Conservation (phyloP, 768 basidiomycete genomes). For the Rhizopogon vulgaris region DNA sequence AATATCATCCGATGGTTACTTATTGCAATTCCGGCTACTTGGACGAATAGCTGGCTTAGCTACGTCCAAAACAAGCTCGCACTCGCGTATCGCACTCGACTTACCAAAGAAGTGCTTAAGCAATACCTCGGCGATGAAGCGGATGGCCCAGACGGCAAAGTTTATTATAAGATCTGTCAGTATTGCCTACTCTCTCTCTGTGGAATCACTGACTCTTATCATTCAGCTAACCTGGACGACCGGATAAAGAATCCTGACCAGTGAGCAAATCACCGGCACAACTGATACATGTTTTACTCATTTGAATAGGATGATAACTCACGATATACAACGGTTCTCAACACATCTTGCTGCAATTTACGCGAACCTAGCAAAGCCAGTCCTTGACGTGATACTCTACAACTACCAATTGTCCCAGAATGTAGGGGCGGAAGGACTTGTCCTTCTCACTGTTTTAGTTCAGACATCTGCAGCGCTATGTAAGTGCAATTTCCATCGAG, state of each 20-base stretch:
- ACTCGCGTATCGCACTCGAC: conserved; percentile 79
- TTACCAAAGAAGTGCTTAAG: conserved; percentile 77
- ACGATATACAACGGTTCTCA: conserved; percentile 93
- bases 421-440: conserved; percentile 88
- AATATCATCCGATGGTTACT: conserved; percentile 89
- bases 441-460: conserved; percentile 77
- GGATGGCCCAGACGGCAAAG: conserved; percentile 65
- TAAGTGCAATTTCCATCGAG: conserved; percentile 34
- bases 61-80: conserved; percentile 92
- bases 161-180: conserved; percentile 90
- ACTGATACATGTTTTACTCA: background rate
- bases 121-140: conserved; percentile 76
- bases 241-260: conserved; percentile 95
- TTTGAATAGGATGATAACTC: conserved; percentile 75
- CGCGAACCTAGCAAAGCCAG: conserved; percentile 88
- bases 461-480: conserved; percentile 78
- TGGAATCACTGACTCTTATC: conserved; percentile 1
- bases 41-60: conserved; percentile 89
- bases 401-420: conserved; percentile 93
- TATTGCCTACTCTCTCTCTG: background rate
- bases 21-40: conserved; percentile 89
- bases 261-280: conserved; percentile 32
- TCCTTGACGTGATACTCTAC: conserved; percentile 88
- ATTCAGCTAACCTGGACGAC: conserved; percentile 87
- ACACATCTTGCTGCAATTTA: conserved; percentile 90